phyloP scores from a whole-genome alignment of 2,329 filamentous ascomycete species.

The Madurella fahalii region DNA sequence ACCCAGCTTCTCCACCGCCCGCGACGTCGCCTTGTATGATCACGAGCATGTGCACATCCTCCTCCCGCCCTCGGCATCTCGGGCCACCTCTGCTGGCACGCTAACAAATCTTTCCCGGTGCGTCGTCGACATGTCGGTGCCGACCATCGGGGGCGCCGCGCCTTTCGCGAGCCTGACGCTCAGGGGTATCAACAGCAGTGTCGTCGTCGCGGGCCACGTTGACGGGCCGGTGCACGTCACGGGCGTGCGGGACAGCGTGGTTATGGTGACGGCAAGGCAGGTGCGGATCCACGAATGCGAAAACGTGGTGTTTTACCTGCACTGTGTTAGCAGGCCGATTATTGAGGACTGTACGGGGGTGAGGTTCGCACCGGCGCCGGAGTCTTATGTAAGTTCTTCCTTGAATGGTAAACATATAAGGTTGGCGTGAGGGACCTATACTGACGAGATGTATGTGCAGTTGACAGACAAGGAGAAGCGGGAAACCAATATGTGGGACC shows the following conservation, averaged over 20 bases:
- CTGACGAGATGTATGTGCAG: conserved; percentile 8
- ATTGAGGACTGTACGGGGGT: conserved; percentile 83
- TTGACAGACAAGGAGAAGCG: conserved; percentile 29
- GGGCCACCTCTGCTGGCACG: conserved; percentile 69
- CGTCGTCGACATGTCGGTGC: conserved; percentile 75
- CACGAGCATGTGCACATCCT: conserved; percentile 71
- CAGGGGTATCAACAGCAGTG: conserved; percentile 63
- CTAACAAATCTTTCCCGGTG: conserved; percentile 66
- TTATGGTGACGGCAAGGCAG: conserved; percentile 79
- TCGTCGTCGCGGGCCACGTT: conserved; percentile 76
- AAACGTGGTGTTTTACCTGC: conserved; percentile 78
- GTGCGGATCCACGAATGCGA: conserved; percentile 87
- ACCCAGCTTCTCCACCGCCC: conserved; percentile 60
- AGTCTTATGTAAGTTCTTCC: conserved; percentile 56
- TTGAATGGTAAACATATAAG: conserved; percentile 6
- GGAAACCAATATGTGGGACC: conserved; percentile 70
- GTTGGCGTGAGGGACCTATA: conserved; percentile 11
- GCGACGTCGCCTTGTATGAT: conserved; percentile 60
- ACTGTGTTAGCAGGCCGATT: conserved; percentile 79
- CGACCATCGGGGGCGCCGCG: conserved; percentile 49
- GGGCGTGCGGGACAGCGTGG: conserved; percentile 63
- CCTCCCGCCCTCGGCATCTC: conserved; percentile 65
- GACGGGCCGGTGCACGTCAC: conserved; percentile 82
- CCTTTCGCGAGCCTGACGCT: conserved; percentile 68
- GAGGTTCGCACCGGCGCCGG: conserved; percentile 73